Evolutionary conservation across 306 rosid genomes (phyloP), one percentile per base, ranked within the genome.

Genomic region (Vicia faba): DNA sequence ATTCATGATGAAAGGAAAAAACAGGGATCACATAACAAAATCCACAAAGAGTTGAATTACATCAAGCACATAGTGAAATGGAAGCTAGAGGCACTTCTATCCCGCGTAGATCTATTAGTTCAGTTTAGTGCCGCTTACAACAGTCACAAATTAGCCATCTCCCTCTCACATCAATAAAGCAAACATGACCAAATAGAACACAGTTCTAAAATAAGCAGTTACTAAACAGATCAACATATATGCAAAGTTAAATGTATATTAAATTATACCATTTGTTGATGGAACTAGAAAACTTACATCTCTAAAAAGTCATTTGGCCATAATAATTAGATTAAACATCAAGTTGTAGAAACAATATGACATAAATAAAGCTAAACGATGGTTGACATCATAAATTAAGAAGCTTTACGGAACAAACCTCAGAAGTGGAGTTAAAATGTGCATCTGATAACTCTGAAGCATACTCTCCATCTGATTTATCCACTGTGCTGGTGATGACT

Each of bases 341-440:
- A 55, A 55, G 58, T 20, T 51, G 38, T 25, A 54, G 39, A 55
- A 55, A 55, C 38, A 26, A 25, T 25, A 55, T 26, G 38, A 26
- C 61, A 55, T 5, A 9, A 55, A 28, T 13, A 55, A 55, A 7
- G 18, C 55, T 18, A 60, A 18, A 36, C 46, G 16, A 35, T 16
- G 26, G 23, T 35, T 16, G 25, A 50, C 16, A 26, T 62, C 48
- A 40, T 57, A 68, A 11, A 70, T 18, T 5, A 16, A 36, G 18
- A 53, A 74, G 75, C 26, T 64, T 18, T n/a, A 12, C 36, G 8
- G 29, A 63, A 80, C 83, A 75, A 77, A 89, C 98, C 96, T 89
- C 89, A 11, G 87, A 83, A 23, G 65, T 39, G 57, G 89, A 73
- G 83, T 74, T 66, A 68, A 71, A 57, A 20, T 78, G 73, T 64